Evolutionary conservation across 306 rosid genomes (phyloP), one percentile per base, ranked within the genome.

Genomic region (Dicorynia guianensis): DNA sequence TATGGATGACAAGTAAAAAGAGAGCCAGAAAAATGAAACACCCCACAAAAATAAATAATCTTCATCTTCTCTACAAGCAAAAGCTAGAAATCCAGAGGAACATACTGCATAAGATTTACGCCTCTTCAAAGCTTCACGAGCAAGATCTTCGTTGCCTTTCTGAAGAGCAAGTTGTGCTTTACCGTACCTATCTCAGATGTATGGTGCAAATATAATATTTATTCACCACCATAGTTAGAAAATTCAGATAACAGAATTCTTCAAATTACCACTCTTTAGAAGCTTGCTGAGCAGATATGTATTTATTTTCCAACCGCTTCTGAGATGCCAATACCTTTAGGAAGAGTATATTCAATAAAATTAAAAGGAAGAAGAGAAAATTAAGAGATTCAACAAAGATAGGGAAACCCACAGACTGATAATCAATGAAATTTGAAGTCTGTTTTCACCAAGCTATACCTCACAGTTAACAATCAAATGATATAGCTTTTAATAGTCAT

Each of bases 71-170:
- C 57, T 48, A 69, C 19, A 39, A 73, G 58, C 65, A 35, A 42
- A 76, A 69, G 54, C 20, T 15, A 70, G 35, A 76, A 77, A 82
- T 43, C 47, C 42, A 63, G 20, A 80, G 48, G 11, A 62, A 84
- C 90, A 11, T 85, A 86, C 98, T 5, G 96, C 96, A 86, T 81
- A 92, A 67, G 98, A 91, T 87, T 94, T 94, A 58, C 97, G 93
- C 87, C 97, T 89, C 78, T 88, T 94, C 54, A 94, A 78, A 63
- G 98, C 98, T 88, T 94, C 98, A 40, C 98, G 98, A 68, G 98
- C 97, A 78, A 94, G 97, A 80, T 88, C 93, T 78, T 94, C 98
- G 36, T 94, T 89, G 63, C 97, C 98, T 79, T 94, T 94, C 82
- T 82, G 87, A 72, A 94, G 93, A 65, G 98, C 98, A 69, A 94